Base-by-base conservation (phyloP, 495 filamentous ascomycete species). In the Rusavskia elegans region DNA sequence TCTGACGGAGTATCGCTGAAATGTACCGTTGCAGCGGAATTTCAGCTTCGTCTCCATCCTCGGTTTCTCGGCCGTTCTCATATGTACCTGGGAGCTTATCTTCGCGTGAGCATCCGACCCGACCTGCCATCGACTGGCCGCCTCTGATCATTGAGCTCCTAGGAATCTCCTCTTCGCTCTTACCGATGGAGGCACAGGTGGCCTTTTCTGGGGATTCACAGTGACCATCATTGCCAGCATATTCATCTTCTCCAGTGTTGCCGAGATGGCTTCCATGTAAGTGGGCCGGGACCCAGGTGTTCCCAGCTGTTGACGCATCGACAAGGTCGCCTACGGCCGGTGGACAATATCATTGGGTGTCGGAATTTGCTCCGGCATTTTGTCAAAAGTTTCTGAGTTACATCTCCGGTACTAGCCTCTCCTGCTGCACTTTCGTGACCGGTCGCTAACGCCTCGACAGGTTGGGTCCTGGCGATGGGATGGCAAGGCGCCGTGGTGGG, bases 401-500 rank as follows among this genome's bases (percentile, higher is more conserved):
- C 57, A 53, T 71, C 16, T 65, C 68, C 17, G 69, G 71, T 63
- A 45, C 32, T 1, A 7, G 13, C 13, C 32, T 14, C 32, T 35
- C 7, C 32, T 35, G 32, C 9, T 35, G 32, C 32, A 27, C 14
- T 48, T 0, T n/a, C 1, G 17, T 1, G 1, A 9, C 40, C 45
- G 5, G 48, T 51, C 11, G 48, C 23, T n/a, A 9, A 23, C 14
- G 48, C n/a, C 10, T 17, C 17, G 40, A 48, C 50, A 71, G 73
- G 74, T 8, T 83, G 79, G 79, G 61, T 82, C 20, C 75, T 65
- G 21, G 70, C 71, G 8, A 68, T 76, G 36, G 78, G 73, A 16
- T 82, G 79, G 79, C 74, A 80, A 61, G 71, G 71, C 20, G 66
- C 68, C 1, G 72, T 71, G 19, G 73, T 77, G 0, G 63, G 70